Evolutionary conservation across 2,329 filamentous ascomycete genomes (phyloP), one percentile per base, ranked within the genome.

Genomic region (Nothophoma quercina): DNA sequence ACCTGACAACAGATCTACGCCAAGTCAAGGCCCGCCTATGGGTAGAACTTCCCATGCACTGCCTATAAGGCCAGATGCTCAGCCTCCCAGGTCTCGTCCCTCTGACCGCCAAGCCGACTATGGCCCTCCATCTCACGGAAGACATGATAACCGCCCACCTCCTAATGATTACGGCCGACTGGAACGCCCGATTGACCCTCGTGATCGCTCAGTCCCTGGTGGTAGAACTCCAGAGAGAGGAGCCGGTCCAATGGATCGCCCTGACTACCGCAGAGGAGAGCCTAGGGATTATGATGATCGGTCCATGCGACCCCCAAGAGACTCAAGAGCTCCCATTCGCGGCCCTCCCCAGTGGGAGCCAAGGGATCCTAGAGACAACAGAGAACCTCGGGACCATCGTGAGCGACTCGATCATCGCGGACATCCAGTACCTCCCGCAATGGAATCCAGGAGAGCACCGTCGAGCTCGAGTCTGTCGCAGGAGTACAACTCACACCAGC

Each of bases 31-130:
- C n/a, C 45, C 64, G 19, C 55, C 62, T 30, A 49, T 58, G 33
- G 59, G 63, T 19, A 68, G 71, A 50, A 53, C 62, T 38, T 63
- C 73, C 22, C 78, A 78, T 57, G 71, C 71, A 13, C 73, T 88
- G 6, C 86, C 86, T 1, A 85, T 74, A 46, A 79, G 84, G 47
- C 85, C 85, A 13, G 84, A 87, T 57, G 78, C 84, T 9, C 83
- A 83, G 7, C 82, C 83, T 36, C 79, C 79, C 0, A 77, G 77
- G 19, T 38, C 57, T 16, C 66, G 72, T 29, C 65, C 65, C n/a
- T 48, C 49, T 22, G 73, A 75, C 21, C 70, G 72, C 16, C 59
- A 59, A 16, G 29, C 58, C 13, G 68, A 72, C 6, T 67, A 65
- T 35, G 53, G 47, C 23, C 47, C 57, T 23, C 67, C n/a, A n/a